These are phyloP conservation scores for Oryza rufipogon DNA, from an alignment of 176 grass and related monocot genomes.

Conservation along the genomic window DNA sequence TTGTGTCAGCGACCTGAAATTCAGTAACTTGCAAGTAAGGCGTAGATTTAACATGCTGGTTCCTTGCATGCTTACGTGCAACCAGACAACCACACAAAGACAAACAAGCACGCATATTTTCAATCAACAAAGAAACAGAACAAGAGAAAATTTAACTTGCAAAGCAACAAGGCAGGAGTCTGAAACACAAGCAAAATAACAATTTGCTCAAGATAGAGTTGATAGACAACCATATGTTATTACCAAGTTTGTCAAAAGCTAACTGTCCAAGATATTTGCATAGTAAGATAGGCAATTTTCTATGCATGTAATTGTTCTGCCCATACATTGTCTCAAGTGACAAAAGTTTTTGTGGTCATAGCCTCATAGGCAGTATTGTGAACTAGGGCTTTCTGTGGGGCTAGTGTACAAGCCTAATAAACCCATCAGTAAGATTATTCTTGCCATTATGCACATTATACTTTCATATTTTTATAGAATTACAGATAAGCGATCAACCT, in stretches of 20 bases:
- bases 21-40: background rate
- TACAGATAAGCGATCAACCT: background rate
- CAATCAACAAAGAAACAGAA: background rate
- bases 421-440: slow-evolving; percentile 11
- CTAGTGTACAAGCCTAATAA: background rate
- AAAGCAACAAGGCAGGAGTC: background rate
- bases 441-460: slow-evolving; percentile 5
- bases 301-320: background rate
- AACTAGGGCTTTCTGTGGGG: background rate
- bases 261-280: slow-evolving; percentile 1
- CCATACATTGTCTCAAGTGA: background rate
- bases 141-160: background rate
- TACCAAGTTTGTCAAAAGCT: slow-evolving; percentile 8
- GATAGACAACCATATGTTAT: slow-evolving; percentile 17
- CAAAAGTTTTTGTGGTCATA: background rate
- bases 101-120: slow-evolving; percentile 2
- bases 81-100: background rate
- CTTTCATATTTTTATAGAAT: background rate
- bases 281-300: slow-evolving; percentile 15
- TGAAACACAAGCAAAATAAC: background rate
- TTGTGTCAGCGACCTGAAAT: slow-evolving; percentile 80
- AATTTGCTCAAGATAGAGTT: slow-evolving; percentile 8
- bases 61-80: slow-evolving; percentile 30
- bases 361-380: background rate
- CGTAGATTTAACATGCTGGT: slow-evolving; percentile 19